phyloP scores from a whole-genome alignment of 208 protist species.

The Acanthamoeba lenticulata region DNA sequence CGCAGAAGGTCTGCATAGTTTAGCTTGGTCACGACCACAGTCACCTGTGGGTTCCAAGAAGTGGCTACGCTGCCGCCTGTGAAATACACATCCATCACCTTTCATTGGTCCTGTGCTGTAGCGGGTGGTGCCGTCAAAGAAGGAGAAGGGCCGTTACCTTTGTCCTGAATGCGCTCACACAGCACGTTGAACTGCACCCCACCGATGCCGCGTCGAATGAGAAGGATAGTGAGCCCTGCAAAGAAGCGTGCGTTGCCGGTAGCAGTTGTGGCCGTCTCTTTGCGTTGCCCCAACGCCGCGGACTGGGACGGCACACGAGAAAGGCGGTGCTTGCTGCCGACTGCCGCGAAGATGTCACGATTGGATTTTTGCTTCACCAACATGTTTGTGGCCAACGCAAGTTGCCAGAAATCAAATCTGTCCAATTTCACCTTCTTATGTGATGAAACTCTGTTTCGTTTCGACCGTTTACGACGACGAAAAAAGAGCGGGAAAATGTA shows the following conservation, averaged over 20 bases:
- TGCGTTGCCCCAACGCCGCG: not conserved
- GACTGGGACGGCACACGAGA: not conserved
- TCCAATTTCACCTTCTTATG: too few relatives aligned
- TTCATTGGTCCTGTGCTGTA: too few relatives aligned
- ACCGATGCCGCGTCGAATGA: conserved; percentile 40
- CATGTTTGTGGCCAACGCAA: not conserved
- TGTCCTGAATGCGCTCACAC: conserved; percentile 50
- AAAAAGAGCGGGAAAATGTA: too few relatives aligned
- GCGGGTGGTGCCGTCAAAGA: not conserved
- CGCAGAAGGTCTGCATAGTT: not conserved
- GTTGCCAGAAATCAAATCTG: too few relatives aligned
- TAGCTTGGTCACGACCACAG: not conserved
- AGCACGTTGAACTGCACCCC: conserved; percentile 58
- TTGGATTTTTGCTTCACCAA: not conserved
- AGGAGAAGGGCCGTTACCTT: not conserved
- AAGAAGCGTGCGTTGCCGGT: not conserved
- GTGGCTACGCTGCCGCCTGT: not conserved
- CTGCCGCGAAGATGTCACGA: not conserved
- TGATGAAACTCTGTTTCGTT: too few relatives aligned
- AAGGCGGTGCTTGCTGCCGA: not conserved
- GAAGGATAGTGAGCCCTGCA: not conserved
- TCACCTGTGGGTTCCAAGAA: not conserved
- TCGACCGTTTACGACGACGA: too few relatives aligned
- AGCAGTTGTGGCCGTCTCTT: not conserved
- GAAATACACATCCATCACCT: not conserved